phyloP scores from a whole-genome alignment of 2,329 filamentous ascomycete species.

The Trichoderma hamatum region DNA sequence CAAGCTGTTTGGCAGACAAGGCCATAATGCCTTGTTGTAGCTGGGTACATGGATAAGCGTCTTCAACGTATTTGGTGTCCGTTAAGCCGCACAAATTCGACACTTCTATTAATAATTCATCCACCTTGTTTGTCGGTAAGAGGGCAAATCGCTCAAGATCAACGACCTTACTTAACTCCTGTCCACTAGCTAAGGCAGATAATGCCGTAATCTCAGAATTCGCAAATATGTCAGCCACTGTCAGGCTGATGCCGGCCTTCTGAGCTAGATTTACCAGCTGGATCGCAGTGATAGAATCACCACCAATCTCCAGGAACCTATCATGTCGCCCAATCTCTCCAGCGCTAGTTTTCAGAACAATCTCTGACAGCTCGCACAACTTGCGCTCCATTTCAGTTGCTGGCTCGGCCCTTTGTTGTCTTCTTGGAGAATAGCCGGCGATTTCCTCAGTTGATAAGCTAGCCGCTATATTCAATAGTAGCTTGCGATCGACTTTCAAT shows the following conservation, averaged over 20 bases:
- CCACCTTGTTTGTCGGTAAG: background rate
- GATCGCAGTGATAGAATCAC: slow-evolving; percentile 51
- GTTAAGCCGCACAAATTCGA: background rate
- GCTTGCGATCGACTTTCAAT: slow-evolving; percentile 26
- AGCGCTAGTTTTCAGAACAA: slow-evolving; percentile 37
- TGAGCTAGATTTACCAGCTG: slow-evolving; percentile 45
- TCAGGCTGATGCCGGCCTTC: slow-evolving; percentile 24
- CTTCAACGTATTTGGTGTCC: background rate
- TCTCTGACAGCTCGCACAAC: slow-evolving; percentile 35
- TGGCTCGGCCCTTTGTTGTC: slow-evolving; percentile 25
- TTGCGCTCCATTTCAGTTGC: slow-evolving; percentile 23
- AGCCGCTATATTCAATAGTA: background rate
- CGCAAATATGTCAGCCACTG: slow-evolving; percentile 7
- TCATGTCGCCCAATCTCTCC: slow-evolving; percentile 33
- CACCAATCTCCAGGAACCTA: slow-evolving; percentile 35
- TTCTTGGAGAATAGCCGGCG: background rate
- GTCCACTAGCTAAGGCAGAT: background rate
- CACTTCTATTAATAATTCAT: background rate
- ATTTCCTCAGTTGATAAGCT: slow-evolving; percentile 21
- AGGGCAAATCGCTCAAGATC: slow-evolving; percentile 1
- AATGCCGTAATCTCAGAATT: slow-evolving; percentile 14
- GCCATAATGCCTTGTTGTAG: slow-evolving; percentile 12
- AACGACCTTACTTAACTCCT: background rate
- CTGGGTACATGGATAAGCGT: slow-evolving; percentile 17
- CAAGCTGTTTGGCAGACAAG: slow-evolving; percentile 6